Evolutionary conservation across 2,329 filamentous ascomycete genomes (phyloP), one percentile per base, ranked within the genome.

Genomic region (Ascomycota sp.): DNA sequence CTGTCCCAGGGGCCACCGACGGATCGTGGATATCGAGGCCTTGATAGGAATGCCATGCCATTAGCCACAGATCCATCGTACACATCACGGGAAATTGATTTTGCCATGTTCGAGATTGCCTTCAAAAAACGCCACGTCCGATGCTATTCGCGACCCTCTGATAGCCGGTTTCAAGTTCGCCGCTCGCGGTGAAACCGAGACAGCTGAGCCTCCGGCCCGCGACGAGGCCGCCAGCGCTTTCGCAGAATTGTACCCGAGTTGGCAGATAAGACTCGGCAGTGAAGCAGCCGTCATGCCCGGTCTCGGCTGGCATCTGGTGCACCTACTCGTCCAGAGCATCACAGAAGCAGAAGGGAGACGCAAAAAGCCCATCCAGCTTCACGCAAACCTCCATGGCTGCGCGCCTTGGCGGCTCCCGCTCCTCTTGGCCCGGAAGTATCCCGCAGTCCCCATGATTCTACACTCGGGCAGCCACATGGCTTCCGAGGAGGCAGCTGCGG

Each of bases 401-500:
- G n/a, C n/a, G n/a, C n/a, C n/a, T n/a, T n/a, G n/a, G n/a, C n/a
- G n/a, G n/a, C n/a, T n/a, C n/a, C n/a, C n/a, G n/a, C n/a, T n/a
- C n/a, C n/a, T n/a, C 0, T 67, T 91, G 33, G 80, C 89, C 38
- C 64, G 71, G 24, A 55, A 62, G 13, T 83, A 77, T 39, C 65
- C 75, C 0, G 57, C 59, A 0, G 68, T 86, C 0, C 74, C 77
- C 0, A 74, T 91, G 32, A 75, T 91, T 3, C 55, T 91, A 2
- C 80, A 91, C 44, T 73, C 80, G 0, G 69, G 78, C 3, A 91
- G 91, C 45, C 82, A 82, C 0, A 89, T 77, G 43, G 81, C 74
- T 0, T 65, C 73, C 23, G 78, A 89, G 50, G 68, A 75, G 0
- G 79, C 75, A 0, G 91, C 86, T 44, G 59, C 91, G 13, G 78